Base-by-base conservation (phyloP, 805 yeast genomes). In the Candida ipomoeae region DNA sequence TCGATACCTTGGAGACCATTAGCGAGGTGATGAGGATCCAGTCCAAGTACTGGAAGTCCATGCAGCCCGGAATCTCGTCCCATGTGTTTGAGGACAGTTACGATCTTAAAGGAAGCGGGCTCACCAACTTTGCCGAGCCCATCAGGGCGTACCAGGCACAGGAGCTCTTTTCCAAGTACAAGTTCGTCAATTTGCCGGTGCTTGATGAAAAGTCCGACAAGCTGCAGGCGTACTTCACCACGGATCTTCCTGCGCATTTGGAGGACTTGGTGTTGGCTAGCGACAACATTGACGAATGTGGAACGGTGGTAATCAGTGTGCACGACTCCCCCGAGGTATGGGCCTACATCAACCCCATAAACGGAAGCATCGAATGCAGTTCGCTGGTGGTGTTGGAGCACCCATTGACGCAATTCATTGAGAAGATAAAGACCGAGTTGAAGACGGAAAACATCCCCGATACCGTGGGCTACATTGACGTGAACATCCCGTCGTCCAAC, bases 321-420 rank as follows among this genome's bases (percentile, higher is more conserved):
- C 98, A 91, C 66, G 98, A 91, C 61, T 89, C 97, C 2, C 88
- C 97, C 6, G 91, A 89, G 52, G 78, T 94, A 6, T 90, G 96
- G 96, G 96, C 95, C 1, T 82, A 84, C 56, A 71, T 84, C 37
- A 90, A 89, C 63, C 88, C 96, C 0, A 67, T 83, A 5, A 81
- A 87, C 8, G 98, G 98, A 6, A 75, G 80, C 45, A 79, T 92
- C 35, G 89, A 88, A 55, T 75, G 90, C 14, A 77, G 81, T 42
- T 79, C 86, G 0, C 83, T 96, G 2, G 79, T 87, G 3, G 79
- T 89, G 18, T 80, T 87, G 40, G 96, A 90, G 59, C 84, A 89
- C 39, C 83, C 92, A 0, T 63, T 81, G 33, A 53, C 61, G 13
- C 79, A 80, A 57, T 78, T 89, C 49, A 78, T 90, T 6, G 81